Evolutionary conservation across 2,329 filamentous ascomycete species (phyloP).

Genomic region (Clonostachys sp.): DNA sequence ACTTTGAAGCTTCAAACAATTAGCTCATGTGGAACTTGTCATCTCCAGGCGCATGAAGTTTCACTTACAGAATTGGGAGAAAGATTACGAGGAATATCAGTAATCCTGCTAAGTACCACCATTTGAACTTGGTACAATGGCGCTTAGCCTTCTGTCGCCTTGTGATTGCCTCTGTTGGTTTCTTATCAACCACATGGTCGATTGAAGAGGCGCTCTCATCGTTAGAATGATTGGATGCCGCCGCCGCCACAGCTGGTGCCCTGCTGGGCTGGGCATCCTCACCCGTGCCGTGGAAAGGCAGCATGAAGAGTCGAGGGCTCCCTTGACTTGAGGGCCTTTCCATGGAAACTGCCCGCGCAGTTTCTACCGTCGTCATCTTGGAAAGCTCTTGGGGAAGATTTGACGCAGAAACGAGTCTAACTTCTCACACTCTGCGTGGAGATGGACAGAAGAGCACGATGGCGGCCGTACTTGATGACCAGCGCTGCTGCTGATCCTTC

Average conservation of each 20-base stretch:
- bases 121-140: slow-evolving; percentile 36
- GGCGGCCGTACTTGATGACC: too few relatives aligned
- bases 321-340: too few relatives aligned
- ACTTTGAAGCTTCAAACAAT: slow-evolving; percentile 33
- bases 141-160: slow-evolving; percentile 29
- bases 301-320: too few relatives aligned
- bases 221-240: too few relatives aligned
- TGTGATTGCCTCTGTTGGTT: slow-evolving; percentile 1
- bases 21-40: background rate
- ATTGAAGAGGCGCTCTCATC: background rate
- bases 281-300: too few relatives aligned
- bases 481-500: too few relatives aligned
- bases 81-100: slow-evolving; percentile 37
- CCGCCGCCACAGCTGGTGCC: background rate
- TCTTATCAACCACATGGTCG: background rate
- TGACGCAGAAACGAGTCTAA: too few relatives aligned
- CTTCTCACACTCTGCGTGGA: too few relatives aligned
- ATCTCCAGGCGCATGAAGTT: background rate
- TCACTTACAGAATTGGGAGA: slow-evolving; percentile 37
- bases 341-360: too few relatives aligned
- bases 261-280: background rate
- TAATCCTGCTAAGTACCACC: slow-evolving; percentile 33
- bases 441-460: too few relatives aligned
- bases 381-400: too few relatives aligned
- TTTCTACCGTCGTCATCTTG: too few relatives aligned